Conservation (phyloP, 257 asterid genomes). For the Voacanga thouarsii region DNA sequence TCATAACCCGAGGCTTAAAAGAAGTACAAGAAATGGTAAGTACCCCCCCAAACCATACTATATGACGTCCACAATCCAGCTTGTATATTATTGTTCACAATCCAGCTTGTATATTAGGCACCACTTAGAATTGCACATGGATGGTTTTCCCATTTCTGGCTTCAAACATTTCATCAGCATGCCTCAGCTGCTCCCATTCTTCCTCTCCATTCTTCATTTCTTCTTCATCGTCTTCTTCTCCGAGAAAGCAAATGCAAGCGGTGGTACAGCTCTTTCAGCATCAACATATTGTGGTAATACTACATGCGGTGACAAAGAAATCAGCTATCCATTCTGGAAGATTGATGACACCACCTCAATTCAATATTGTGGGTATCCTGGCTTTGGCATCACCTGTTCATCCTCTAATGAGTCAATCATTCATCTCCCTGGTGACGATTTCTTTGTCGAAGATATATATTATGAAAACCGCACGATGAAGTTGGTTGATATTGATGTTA, state of each 20-base stretch:
- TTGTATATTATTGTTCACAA: too few relatives aligned
- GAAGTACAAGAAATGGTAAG: too few relatives aligned
- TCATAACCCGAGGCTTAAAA: too few relatives aligned
- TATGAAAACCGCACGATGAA: neutral
- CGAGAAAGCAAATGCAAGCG: neutral
- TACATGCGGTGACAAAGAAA: slow-evolving; percentile 9
- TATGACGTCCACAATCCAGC: too few relatives aligned
- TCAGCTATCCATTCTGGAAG: slow-evolving; percentile 29
- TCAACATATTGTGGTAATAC: neutral
- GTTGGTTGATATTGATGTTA: slow-evolving; percentile 10
- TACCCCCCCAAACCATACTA: too few relatives aligned
- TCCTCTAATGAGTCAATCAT: neutral
- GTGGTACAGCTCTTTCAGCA: neutral
- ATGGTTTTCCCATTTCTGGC: neutral
- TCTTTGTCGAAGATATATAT: slow-evolving; percentile 8
- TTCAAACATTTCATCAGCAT: neutral
- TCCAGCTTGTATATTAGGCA: neutral
- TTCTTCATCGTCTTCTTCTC: slow-evolving; percentile 12
- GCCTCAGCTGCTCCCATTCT: neutral
- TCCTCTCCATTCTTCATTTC: neutral
- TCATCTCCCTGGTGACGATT: neutral
- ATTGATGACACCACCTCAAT: neutral
- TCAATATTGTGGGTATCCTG: slow-evolving; percentile 27
- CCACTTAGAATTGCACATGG: neutral
- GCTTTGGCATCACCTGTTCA: slow-evolving; percentile 22